Percentiles rank a stretch among this genome's conserved stretches.
These are phyloP conservation scores for Pseudozyma pruni DNA, from an alignment of 1,284 basidiomycete species.

Conservation along the genomic window DNA sequence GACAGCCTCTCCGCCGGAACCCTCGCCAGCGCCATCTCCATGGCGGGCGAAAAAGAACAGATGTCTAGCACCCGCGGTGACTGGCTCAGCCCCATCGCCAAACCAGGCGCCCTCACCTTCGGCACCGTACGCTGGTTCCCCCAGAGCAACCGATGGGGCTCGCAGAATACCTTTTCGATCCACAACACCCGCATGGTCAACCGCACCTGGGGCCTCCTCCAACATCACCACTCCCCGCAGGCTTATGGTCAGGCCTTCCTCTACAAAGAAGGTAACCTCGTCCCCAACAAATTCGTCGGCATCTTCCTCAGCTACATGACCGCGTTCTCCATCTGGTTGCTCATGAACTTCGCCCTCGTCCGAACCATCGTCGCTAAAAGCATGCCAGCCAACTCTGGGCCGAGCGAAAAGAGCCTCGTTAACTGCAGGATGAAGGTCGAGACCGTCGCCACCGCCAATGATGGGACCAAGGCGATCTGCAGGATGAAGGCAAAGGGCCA, in stretches of 20 bases:
- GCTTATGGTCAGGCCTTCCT: constrained; percentile 72
- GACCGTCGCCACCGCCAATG: constrained; percentile 70
- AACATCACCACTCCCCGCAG: constrained; percentile 65
- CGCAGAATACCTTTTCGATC: constrained; percentile 75
- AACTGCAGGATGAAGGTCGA: constrained; percentile 22
- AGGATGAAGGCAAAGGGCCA: constrained; percentile 78
- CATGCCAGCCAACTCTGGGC: constrained; percentile 34
- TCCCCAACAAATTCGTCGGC: constrained; percentile 70
- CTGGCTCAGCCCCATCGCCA: constrained; percentile 31
- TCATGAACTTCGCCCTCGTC: constrained; percentile 28
- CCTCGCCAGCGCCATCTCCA: constrained; percentile 72
- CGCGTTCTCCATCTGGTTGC: constrained; percentile 63
- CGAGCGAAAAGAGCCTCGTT: constrained; percentile 12
- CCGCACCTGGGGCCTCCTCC: constrained; percentile 80
- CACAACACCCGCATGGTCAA: constrained; percentile 78
- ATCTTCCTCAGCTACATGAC: constrained; percentile 69
- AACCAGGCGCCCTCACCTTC: constrained; percentile 67
- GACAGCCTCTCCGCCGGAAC: constrained; percentile 79
- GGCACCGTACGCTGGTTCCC: constrained; percentile 72
- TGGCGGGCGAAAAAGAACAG: constrained; percentile 48
- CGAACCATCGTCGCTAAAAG: constrained; percentile 3
- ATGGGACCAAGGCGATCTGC: constrained; percentile 72
- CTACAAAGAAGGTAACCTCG: constrained; percentile 78
- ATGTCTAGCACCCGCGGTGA: constrained; percentile 26
- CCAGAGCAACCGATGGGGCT: constrained; percentile 72